A percentile compares a stretch with the other conserved stretches of the same genome.
phyloP scores from a whole-genome alignment of 257 asterid genomes.

The Fraxinus anomala region DNA sequence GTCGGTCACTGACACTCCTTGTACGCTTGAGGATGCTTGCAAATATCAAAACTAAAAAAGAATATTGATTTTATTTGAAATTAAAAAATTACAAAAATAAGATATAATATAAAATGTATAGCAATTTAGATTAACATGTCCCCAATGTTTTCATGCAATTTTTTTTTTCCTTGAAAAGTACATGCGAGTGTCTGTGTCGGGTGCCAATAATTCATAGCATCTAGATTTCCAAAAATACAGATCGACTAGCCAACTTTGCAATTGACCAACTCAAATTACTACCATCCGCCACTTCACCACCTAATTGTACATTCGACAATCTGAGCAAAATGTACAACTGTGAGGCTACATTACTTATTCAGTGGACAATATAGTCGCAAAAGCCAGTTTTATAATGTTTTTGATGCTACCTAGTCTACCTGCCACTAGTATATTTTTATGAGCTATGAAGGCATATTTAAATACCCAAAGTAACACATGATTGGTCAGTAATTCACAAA shows the following conservation, averaged over 20 bases:
- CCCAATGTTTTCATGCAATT: too few species aligned
- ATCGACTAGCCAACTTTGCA: not conserved
- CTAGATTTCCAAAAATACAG: not conserved
- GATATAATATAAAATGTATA: not conserved
- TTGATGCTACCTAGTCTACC: not conserved
- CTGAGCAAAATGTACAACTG: too few species aligned
- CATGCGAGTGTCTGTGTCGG: not conserved
- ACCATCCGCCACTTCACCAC: not conserved
- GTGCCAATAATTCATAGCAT: not conserved
- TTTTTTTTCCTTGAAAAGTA: not conserved
- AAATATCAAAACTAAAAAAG: not conserved
- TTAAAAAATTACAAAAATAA: not conserved
- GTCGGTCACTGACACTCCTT: not conserved
- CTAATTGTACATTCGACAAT: too few species aligned
- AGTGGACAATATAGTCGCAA: not conserved
- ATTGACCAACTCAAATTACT: not conserved
- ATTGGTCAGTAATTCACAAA: conserved; percentile 18
- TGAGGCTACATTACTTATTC: not conserved
- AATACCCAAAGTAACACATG: conserved; percentile 12
- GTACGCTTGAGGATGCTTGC: not conserved
- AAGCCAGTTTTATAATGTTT: not conserved
- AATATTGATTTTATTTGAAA: not conserved
- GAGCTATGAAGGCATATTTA: conserved; percentile 1
- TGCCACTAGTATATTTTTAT: not conserved
- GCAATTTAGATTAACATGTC: not conserved